These are phyloP conservation scores for Polytrichum formosum DNA, from an alignment of 225 moss, liverwort and hornwort species.

Conservation along the genomic window DNA sequence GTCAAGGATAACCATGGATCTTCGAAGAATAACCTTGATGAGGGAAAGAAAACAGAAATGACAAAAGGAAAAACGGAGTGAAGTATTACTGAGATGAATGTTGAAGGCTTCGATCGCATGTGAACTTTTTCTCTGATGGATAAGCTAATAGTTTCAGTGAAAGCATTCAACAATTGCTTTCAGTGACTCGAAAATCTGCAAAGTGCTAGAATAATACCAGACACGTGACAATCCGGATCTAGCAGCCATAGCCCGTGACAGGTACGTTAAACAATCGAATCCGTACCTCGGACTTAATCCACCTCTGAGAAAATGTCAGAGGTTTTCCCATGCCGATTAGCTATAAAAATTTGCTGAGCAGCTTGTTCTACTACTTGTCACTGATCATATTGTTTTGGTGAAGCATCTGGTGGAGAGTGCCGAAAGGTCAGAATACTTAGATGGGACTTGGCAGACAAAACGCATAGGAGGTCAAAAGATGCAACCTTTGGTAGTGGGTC, in stretches of 20 bases:
- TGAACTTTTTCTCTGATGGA: neutral
- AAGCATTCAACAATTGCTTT: neutral
- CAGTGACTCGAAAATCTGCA: neutral
- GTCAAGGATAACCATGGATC: too few species aligned
- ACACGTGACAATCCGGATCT: neutral
- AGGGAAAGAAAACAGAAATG: too few species aligned
- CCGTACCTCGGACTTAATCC: conserved; percentile 42
- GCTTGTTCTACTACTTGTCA: too few species aligned
- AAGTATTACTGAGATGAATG: neutral
- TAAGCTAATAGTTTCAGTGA: neutral
- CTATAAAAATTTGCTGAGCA: too few species aligned
- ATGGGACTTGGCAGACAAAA: too few species aligned
- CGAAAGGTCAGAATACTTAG: neutral
- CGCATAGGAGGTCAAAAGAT: too few species aligned
- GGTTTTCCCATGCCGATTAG: conserved; percentile 32
- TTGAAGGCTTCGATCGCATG: neutral
- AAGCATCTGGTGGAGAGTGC: neutral
- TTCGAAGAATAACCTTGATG: too few species aligned
- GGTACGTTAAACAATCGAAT: neutral
- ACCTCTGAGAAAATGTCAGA: conserved; percentile 34
- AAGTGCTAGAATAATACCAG: neutral
- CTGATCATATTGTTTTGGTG: neutral
- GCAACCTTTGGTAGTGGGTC: neutral
- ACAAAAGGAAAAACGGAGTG: too few species aligned
- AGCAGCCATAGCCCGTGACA: neutral